Evolutionary conservation across 2,329 filamentous ascomycete genomes (phyloP).

Genomic region (Xylaria sp.): DNA sequence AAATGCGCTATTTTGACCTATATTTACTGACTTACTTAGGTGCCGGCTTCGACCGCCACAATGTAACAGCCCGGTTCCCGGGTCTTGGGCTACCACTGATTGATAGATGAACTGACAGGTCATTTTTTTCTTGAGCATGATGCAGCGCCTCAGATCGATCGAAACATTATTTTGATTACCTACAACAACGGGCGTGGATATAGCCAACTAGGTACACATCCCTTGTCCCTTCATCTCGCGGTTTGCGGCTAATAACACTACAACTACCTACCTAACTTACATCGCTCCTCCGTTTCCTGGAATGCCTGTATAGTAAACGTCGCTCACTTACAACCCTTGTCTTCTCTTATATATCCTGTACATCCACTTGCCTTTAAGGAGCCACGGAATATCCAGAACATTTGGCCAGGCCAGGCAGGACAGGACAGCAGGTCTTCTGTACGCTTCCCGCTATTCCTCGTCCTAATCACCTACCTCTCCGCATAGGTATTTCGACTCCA

Average conservation of each 20-base stretch:
- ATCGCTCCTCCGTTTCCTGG: no score
- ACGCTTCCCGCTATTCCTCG: no score
- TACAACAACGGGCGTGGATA: not conserved
- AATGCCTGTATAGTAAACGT: no score
- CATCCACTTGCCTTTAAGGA: not conserved
- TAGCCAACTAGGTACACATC: conserved; percentile 13
- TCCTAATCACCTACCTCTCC: no score
- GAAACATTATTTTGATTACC: conserved; percentile 14
- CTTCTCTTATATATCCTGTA: conserved; percentile 3
- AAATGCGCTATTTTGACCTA: conserved; percentile 4
- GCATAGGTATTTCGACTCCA: conserved; percentile 19
- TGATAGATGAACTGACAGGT: conserved; percentile 24
- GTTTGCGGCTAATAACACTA: conserved; percentile 25
- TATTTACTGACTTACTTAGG: no score
- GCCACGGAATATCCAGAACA: conserved; percentile 4
- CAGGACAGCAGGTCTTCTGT: not conserved
- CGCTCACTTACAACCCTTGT: conserved; percentile 2
- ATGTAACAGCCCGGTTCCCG: conserved; percentile 31
- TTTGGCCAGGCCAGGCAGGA: not conserved
- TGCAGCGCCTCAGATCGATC: conserved; percentile 26
- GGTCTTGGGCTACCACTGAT: conserved; percentile 24
- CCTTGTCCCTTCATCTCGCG: not conserved
- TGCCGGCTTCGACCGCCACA: conserved; percentile 19
- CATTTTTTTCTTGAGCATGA: conserved; percentile 7
- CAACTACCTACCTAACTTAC: not conserved